Conservation (phyloP, 441 rosid genomes). For the Hypseocharis bilobata region DNA sequence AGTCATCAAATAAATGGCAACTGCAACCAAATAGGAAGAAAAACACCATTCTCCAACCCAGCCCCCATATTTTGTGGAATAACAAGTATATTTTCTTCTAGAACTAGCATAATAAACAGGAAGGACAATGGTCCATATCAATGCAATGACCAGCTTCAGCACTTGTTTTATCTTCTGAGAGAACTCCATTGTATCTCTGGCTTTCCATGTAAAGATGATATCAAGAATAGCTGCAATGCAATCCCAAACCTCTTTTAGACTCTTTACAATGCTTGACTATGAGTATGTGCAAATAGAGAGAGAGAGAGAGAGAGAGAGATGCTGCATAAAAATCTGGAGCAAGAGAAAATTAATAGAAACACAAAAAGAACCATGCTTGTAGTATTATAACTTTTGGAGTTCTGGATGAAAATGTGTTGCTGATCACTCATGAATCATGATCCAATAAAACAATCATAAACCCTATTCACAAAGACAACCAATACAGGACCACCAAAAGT, state of each 20-base stretch:
- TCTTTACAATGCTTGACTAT: too few species aligned
- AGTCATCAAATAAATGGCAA: slow-evolving; percentile 54
- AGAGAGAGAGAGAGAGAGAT: too few species aligned
- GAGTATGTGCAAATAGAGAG: too few species aligned
- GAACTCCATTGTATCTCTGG: slow-evolving; percentile 53
- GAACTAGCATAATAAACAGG: slow-evolving; percentile 68
- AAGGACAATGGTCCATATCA: slow-evolving; percentile 73
- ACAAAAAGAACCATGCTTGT: too few species aligned
- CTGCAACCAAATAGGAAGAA: slow-evolving; percentile 83
- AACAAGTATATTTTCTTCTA: slow-evolving; percentile 73
- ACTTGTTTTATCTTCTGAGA: slow-evolving; percentile 54
- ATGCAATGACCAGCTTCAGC: slow-evolving; percentile 60
- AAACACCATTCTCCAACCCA: slow-evolving; percentile 78
- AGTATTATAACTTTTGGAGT: too few species aligned
- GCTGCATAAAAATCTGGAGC: too few species aligned
- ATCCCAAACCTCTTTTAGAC: slow-evolving; percentile 20
- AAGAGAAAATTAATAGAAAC: too few species aligned
- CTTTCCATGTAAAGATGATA: slow-evolving; percentile 78
- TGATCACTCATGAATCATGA: too few species aligned
- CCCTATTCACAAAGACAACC: too few species aligned
- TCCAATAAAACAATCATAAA: too few species aligned
- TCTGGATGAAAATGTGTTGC: too few species aligned
- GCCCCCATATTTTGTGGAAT: slow-evolving; percentile 49
- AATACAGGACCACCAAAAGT: too few species aligned
- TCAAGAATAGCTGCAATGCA: slow-evolving; percentile 80